Conservation (phyloP, 202 grass and related monocot genomes). For the Panicum hallii region DNA sequence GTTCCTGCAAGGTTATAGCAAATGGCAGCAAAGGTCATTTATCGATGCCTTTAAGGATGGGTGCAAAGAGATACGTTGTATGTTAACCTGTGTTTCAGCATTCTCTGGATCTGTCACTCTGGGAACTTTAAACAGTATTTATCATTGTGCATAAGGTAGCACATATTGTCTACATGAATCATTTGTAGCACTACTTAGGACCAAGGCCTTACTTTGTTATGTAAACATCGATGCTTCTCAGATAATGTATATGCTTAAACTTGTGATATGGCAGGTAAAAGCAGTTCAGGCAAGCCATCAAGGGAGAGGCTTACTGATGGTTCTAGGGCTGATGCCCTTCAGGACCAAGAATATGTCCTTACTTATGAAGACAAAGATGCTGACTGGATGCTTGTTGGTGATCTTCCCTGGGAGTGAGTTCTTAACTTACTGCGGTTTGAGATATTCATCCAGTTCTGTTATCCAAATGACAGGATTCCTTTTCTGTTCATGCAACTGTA, state of each 20-base stretch:
- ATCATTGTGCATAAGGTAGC: neutral
- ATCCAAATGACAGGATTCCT: neutral
- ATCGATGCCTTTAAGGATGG: neutral
- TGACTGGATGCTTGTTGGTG: constrained; percentile 87
- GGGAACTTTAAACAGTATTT: constrained; percentile 9
- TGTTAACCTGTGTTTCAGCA: neutral
- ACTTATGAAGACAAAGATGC: constrained; percentile 83
- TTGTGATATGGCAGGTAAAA: constrained; percentile 58
- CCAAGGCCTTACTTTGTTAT: neutral
- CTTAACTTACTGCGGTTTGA: neutral
- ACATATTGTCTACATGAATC: neutral
- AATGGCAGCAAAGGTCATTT: neutral
- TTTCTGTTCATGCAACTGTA: constrained; percentile 2
- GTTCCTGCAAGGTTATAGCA: neutral
- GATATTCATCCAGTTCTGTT: constrained; percentile 4
- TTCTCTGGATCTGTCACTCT: neutral
- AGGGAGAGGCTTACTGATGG: constrained; percentile 60
- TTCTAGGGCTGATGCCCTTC: constrained; percentile 63
- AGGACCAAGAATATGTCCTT: constrained; percentile 75
- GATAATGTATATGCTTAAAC: constrained; percentile 12
- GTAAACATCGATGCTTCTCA: constrained; percentile 1
- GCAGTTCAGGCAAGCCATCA: constrained; percentile 46
- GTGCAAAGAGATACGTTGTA: neutral
- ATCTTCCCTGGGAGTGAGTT: constrained; percentile 89
- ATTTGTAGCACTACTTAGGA: constrained; percentile 11